Percentiles rank a stretch among this genome's conserved stretches.
These are phyloP conservation scores for Starmerella stigmatis DNA, from an alignment of 805 yeast genomes.

Conservation along the genomic window DNA sequence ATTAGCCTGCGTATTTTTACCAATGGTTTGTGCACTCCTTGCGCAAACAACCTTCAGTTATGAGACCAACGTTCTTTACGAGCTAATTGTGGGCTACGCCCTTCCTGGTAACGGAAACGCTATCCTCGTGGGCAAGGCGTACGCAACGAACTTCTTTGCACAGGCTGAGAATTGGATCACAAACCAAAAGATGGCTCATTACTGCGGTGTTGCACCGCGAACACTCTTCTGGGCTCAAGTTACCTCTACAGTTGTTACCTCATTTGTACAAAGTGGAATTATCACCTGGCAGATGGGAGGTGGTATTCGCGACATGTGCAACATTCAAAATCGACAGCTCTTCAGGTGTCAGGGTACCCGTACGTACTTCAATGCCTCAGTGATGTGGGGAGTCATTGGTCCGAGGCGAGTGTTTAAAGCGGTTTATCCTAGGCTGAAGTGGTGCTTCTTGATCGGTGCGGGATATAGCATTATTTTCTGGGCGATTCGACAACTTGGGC, in stretches of 20 bases:
- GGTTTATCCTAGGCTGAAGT: slow-evolving; percentile 49
- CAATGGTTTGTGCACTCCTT: slow-evolving; percentile 44
- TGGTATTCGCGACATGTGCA: slow-evolving; percentile 29
- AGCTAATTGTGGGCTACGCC: slow-evolving; percentile 49
- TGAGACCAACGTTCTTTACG: slow-evolving; percentile 49
- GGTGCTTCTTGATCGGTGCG: slow-evolving; percentile 52
- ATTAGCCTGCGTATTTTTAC: slow-evolving; percentile 50
- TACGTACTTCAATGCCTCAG: slow-evolving; percentile 41
- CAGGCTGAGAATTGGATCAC: slow-evolving; percentile 54
- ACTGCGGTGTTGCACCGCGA: slow-evolving; percentile 29
- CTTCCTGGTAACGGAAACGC: slow-evolving; percentile 48
- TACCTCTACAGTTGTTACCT: slow-evolving; percentile 12
- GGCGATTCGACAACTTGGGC: slow-evolving; percentile 9
- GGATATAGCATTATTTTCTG: slow-evolving; percentile 19
- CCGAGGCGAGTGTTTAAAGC: slow-evolving; percentile 42
- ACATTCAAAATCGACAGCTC: slow-evolving; percentile 29
- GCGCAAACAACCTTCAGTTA: slow-evolving; percentile 44
- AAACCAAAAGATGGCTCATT: slow-evolving; percentile 48
- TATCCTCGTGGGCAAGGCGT: slow-evolving; percentile 41
- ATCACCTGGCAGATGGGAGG: slow-evolving; percentile 18
- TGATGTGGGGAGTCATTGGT: slow-evolving; percentile 51
- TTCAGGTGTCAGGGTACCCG: slow-evolving; percentile 37
- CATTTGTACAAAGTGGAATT: slow-evolving; percentile 20
- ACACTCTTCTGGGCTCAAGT: slow-evolving; percentile 19
- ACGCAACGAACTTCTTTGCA: slow-evolving; percentile 48